These are phyloP conservation scores for Cercospora sesami DNA, from an alignment of 2,329 filamentous ascomycete species.

Conservation along the genomic window DNA sequence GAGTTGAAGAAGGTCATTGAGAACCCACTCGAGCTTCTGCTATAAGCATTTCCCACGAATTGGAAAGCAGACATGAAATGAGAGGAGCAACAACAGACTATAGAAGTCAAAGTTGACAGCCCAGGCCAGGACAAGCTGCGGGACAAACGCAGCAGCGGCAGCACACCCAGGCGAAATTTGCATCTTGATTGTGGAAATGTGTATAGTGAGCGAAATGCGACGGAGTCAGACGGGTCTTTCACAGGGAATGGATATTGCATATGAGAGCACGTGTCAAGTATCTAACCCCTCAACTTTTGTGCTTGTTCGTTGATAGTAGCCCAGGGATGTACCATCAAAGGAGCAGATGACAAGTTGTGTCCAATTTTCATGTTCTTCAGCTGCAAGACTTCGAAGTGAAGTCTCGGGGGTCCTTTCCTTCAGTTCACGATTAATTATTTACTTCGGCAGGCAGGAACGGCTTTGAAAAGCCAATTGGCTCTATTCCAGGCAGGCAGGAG, in stretches of 20 bases:
- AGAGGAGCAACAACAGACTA: conserved; percentile 17
- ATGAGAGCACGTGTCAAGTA: neutral
- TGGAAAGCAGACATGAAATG: conserved; percentile 2
- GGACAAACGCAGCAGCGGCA: neutral
- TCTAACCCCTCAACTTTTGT: neutral
- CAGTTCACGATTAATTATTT: neutral
- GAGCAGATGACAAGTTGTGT: neutral
- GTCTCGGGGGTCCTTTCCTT: neutral
- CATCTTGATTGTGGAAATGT: conserved; percentile 17
- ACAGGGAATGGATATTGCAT: conserved; percentile 4
- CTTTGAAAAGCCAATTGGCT: neutral
- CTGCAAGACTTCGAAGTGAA: neutral
- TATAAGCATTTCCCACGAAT: conserved; percentile 55
- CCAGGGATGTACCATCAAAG: conserved; percentile 7
- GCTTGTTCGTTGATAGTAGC: neutral
- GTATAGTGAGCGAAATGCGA: conserved; percentile 28
- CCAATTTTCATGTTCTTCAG: too few relatives aligned
- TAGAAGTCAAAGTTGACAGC: conserved; percentile 12
- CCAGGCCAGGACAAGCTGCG: conserved; percentile 3
- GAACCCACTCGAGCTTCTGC: conserved; percentile 91
- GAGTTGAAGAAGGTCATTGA: conserved; percentile 97
- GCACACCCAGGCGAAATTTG: conserved; percentile 13
- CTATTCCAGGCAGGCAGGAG: neutral
- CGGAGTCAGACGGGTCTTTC: conserved; percentile 11
- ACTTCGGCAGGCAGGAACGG: neutral